phyloP scores from a whole-genome alignment of 139 green algal genomes.

The Tetraselmis striata region DNA sequence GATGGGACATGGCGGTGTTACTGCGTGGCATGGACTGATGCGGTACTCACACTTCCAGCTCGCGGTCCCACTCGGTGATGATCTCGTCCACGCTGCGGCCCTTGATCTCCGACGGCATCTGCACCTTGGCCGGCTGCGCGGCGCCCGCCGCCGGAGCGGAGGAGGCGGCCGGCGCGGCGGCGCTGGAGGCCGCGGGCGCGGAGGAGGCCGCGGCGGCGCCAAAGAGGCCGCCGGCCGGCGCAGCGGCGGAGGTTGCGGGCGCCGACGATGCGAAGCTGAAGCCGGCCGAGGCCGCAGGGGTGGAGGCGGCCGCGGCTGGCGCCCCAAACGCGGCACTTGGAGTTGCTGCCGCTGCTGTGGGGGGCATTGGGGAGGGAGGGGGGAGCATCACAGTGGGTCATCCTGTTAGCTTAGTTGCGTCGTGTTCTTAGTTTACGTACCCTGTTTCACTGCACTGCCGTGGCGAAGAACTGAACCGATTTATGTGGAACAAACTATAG shows the following conservation, averaged over 20 bases:
- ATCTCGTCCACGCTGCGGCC: constrained; percentile 3
- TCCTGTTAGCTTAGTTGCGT: no score
- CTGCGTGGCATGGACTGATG: no score
- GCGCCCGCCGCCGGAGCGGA: neutral
- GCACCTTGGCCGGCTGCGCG: neutral
- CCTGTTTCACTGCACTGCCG: no score
- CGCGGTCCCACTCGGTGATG: constrained; percentile 4
- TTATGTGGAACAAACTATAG: no score
- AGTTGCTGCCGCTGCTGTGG: no score
- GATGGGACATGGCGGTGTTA: no score
- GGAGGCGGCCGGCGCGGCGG: neutral
- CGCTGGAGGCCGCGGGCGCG: neutral
- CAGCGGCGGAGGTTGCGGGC: neutral
- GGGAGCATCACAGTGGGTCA: no score
- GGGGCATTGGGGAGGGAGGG: no score
- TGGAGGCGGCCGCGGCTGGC: neutral
- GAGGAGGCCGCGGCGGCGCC: neutral
- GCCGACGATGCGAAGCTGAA: neutral
- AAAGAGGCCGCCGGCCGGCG: neutral
- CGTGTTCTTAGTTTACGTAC: no score
- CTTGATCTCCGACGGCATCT: constrained; percentile 1
- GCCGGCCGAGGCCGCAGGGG: neutral
- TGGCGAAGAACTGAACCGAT: no score
- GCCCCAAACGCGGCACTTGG: neutral
- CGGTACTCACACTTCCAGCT: neutral